Evolutionary conservation across 169 alveolate species (phyloP).

Genomic region (Plasmodium gaboni): DNA sequence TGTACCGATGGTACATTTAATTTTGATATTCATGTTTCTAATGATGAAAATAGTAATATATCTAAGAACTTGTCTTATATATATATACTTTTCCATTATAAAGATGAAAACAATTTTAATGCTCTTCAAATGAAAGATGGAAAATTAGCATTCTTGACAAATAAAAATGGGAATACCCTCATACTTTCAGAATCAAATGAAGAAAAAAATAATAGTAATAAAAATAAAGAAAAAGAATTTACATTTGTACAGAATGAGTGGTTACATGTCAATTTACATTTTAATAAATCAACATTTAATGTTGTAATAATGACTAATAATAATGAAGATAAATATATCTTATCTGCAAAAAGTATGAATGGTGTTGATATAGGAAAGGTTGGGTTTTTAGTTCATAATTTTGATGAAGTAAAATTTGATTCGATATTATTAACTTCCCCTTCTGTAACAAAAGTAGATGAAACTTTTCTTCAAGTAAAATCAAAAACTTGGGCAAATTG

Average conservation of each 20-base stretch:
- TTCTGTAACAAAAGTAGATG: slow-evolving; percentile 18
- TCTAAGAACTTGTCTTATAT: slow-evolving; percentile 6
- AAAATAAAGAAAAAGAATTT: slow-evolving; percentile 1
- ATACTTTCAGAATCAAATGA: slow-evolving; percentile 79
- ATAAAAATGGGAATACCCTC: slow-evolving; percentile 54
- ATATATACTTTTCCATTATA: slow-evolving; percentile 59
- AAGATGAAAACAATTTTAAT: slow-evolving; percentile 50
- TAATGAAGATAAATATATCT: slow-evolving; percentile 67
- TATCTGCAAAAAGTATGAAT: slow-evolving; percentile 70
- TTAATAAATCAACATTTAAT: slow-evolving; percentile 76
- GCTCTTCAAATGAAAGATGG: slow-evolving; percentile 41
- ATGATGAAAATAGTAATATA: slow-evolving; percentile 9
- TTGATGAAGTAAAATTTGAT: slow-evolving; percentile 79
- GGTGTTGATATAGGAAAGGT: slow-evolving; percentile 78
- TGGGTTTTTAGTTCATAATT: slow-evolving; percentile 55
- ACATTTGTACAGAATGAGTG: slow-evolving; percentile 55
- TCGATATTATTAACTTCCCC: slow-evolving; percentile 35
- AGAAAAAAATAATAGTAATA: slow-evolving; percentile 77
- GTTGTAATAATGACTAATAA: slow-evolving; percentile 26
- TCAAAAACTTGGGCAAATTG: slow-evolving; percentile 84
- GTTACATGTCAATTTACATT: slow-evolving; percentile 78
- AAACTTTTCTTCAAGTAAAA: slow-evolving; percentile 50
- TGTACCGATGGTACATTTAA: slow-evolving; percentile 55
- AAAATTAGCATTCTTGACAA: slow-evolving; percentile 34
- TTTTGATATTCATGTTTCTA: slow-evolving; percentile 30